Conservation (phyloP, 2,329 filamentous ascomycete species). For the Sporothrix sp. region DNA sequence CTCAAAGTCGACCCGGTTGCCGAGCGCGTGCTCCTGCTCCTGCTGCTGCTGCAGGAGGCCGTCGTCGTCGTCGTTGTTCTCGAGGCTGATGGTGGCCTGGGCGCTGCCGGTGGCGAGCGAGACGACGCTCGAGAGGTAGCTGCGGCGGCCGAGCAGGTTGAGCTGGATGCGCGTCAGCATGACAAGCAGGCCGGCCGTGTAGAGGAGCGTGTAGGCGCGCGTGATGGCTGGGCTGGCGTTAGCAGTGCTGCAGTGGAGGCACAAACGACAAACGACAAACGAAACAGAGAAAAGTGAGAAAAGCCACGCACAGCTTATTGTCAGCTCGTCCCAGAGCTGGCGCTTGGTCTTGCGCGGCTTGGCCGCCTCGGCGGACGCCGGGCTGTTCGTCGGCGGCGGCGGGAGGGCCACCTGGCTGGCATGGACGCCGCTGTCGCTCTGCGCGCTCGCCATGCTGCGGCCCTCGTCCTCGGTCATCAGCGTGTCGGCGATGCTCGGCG, state of each 20-base stretch:
- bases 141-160: conserved; percentile 89
- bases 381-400: conserved; percentile 19
- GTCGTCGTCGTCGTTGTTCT: conserved; percentile 84
- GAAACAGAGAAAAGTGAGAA: background rate
- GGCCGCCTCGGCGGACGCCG: conserved; percentile 8
- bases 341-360: conserved; percentile 62
- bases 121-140: conserved; percentile 92
- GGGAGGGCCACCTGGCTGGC: conserved; percentile 64
- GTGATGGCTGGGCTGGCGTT: conserved; percentile 58
- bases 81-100: conserved; percentile 72
- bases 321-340: conserved; percentile 95
- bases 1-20: conserved; percentile 70
- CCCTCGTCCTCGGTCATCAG: conserved; percentile 77
- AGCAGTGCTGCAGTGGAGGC: too few relatives aligned
- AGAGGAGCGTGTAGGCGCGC: conserved; percentile 81
- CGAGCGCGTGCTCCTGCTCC: conserved; percentile 55
- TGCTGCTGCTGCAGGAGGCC: conserved; percentile 33
- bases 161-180: conserved; percentile 92
- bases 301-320: conserved; percentile 68
- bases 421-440: conserved; percentile 75
- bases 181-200: conserved; percentile 79
- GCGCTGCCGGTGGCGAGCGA: conserved; percentile 70
- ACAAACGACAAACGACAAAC: too few relatives aligned
- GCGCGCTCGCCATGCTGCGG: conserved; percentile 61
- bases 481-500: conserved; percentile 53